Percentiles rank a stretch among this genome's conserved stretches.
Conservation (phyloP, 2,329 filamentous ascomycete genomes). For the Colletotrichum tamarilloi region DNA sequence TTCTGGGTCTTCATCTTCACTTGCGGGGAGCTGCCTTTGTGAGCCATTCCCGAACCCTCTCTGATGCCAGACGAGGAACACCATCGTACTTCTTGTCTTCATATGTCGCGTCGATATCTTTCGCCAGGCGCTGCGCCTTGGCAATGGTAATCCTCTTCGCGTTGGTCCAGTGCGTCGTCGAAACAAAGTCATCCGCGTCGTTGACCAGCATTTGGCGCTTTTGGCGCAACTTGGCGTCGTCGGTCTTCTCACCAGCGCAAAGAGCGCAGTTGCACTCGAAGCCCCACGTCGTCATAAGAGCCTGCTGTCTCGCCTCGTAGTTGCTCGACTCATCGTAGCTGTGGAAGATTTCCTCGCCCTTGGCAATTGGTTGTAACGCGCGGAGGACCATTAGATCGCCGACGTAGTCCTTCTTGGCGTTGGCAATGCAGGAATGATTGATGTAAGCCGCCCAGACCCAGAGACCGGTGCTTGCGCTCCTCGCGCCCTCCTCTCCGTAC, state of each 20-base stretch:
- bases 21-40: constrained; percentile 1
- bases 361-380: constrained; percentile 44
- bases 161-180: constrained; percentile 6
- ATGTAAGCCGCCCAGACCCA: constrained; percentile 53
- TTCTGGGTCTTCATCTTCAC: neutral
- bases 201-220: constrained; percentile 37
- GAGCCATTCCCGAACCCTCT: constrained; percentile 44
- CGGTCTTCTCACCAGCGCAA: constrained; percentile 45
- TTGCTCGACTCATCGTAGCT: constrained; percentile 44
- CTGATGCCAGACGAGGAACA: constrained; percentile 39
- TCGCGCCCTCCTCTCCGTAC: constrained; percentile 41
- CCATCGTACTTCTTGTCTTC: constrained; percentile 40
- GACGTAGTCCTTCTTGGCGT: constrained; percentile 48
- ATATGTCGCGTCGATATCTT: constrained; percentile 43
- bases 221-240: constrained; percentile 34
- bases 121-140: constrained; percentile 40
- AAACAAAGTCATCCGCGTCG: constrained; percentile 39
- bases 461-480: constrained; percentile 49
- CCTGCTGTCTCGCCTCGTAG: constrained; percentile 38
- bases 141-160: constrained; percentile 37
- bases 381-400: constrained; percentile 54
- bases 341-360: constrained; percentile 48
- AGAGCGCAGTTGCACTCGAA: constrained; percentile 51
- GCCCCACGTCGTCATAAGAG: constrained; percentile 46
- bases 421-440: constrained; percentile 55